Evolutionary conservation across 176 grass and related monocot genomes (phyloP), one percentile per base, ranked within the genome.

Genomic region (Paspalum vaginatum): DNA sequence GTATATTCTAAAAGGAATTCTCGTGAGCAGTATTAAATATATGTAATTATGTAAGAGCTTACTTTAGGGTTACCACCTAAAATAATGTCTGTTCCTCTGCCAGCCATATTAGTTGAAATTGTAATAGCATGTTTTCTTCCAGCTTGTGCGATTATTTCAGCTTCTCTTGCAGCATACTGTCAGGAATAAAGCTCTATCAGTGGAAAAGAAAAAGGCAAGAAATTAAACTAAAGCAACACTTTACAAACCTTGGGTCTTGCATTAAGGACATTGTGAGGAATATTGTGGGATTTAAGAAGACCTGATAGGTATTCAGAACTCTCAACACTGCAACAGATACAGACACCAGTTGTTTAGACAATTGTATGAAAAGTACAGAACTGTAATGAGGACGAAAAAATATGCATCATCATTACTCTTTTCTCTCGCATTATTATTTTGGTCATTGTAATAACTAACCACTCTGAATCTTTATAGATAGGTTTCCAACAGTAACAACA

Each of bases 41-140:
- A 67, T 70, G n/a, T 57, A 79, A 74, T 45, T 74, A 67, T 65
- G n/a, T 64, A 79, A 74, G 76, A 65, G 79, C 45, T 75, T 78
- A 97, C 95, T 86, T 93, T 98, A 60, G 92, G 89, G 47, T 98
- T 98, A 82, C 95, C 95, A 89, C 95, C 95, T 69, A 98, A 85
- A 77, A 98, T 98, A 75, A 98, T 98, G 82, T 98, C 95, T 81
- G 92, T 98, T 59, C 95, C 95, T 85, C 95, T 92, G 44, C 95
- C 95, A 57, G 95, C 95, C 95, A 98, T 98, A 79, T 98, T 98
- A 50, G 95, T 98, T 78, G 95, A 92, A 83, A 98, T 98, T 61
- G 95, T 98, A 85, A 98, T 98, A 77, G 95, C 92, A 81, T 98
- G 81, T 76, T 98, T 94, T 61, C 92, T 85, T 83, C 95, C 95